phyloP scores from a whole-genome alignment of 768 basidiomycete species.

The Hygrophoropsis aurantiaca region DNA sequence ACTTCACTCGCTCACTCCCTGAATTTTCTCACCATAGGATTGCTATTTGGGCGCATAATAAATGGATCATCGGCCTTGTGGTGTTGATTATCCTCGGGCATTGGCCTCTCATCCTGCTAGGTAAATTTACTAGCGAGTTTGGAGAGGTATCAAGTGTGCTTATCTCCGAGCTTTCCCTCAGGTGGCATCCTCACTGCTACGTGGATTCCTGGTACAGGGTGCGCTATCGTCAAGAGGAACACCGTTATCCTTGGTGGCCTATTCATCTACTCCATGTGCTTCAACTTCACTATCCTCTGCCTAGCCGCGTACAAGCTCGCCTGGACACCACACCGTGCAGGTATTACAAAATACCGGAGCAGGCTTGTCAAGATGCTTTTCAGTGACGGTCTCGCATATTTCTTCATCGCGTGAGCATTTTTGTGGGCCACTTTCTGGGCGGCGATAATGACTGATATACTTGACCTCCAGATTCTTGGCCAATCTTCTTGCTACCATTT shows the following conservation, averaged over 20 bases:
- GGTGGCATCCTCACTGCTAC: constrained; percentile 59
- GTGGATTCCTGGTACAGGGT: constrained; percentile 50
- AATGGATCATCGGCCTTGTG: constrained; percentile 49
- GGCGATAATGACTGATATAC: background rate
- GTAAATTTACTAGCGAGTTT: constrained; percentile 21
- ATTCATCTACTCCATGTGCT: constrained; percentile 77
- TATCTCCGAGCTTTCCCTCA: constrained; percentile 16
- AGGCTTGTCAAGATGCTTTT: constrained; percentile 65
- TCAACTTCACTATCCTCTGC: constrained; percentile 61
- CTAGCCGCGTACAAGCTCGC: constrained; percentile 62
- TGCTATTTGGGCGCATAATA: constrained; percentile 65
- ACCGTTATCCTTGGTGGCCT: constrained; percentile 65
- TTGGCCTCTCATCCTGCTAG: constrained; percentile 70
- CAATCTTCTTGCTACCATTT: constrained; percentile 48
- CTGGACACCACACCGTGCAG: constrained; percentile 18
- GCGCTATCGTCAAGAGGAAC: constrained; percentile 58
- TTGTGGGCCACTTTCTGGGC: constrained; percentile 25
- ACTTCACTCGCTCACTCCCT: background rate
- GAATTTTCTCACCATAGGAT: constrained; percentile 36
- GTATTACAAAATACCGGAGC: constrained; percentile 31
- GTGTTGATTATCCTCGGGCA: constrained; percentile 61
- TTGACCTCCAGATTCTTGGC: constrained; percentile 33
- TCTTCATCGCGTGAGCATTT: constrained; percentile 64
- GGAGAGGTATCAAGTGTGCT: background rate
- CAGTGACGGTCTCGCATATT: constrained; percentile 70